Base-by-base conservation (phyloP, 768 basidiomycete genomes). In the Fomitopsis serialis region DNA sequence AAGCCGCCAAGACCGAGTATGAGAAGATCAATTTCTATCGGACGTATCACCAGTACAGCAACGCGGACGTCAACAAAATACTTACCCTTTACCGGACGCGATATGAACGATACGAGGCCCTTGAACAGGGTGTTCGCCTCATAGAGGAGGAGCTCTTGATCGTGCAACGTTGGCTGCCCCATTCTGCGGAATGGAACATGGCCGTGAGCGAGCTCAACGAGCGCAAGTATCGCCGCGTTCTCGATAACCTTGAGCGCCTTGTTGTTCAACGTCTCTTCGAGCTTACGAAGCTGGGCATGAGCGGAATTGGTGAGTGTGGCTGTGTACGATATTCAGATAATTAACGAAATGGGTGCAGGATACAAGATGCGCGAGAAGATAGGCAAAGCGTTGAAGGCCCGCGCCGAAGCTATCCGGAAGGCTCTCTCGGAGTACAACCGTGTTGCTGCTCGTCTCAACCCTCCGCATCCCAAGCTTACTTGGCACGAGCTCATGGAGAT, bases 291-390 rank as follows among this genome's bases (percentile, higher is more conserved):
- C 46, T 66, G 13, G 58, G 56, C 21, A 37, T 65, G 42, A 57
- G 53, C 8, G 63, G 59, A 15, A 59, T 59, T 2, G 60, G 68
- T 66, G 49, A 17, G 59, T 44, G n/a, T n/a, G n/a, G 7, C 32
- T 32, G 6, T 6, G 29, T 36, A 29, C 21, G 29, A 19, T n/a
- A 15, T 35, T 21, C 10, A 17, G n/a, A n/a, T n/a, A n/a, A n/a
- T n/a, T n/a, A n/a, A n/a, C n/a, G n/a, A n/a, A n/a, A n/a, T n/a
- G n/a, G n/a, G n/a, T n/a, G n/a, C 9, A 74, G 73, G 68, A 0
- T 74, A 74, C 52, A 68, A 67, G 40, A 54, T 71, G 51, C 60
- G 65, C 1, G 61, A 62, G 10, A 61, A 70, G 46, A 71, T 75
- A 17, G 66, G 65, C 0, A 69, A 73, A 53, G 66, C 68, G 1